Evolutionary conservation across 805 yeast genomes (phyloP).

Genomic region (Starmerella ratchasimensis): DNA sequence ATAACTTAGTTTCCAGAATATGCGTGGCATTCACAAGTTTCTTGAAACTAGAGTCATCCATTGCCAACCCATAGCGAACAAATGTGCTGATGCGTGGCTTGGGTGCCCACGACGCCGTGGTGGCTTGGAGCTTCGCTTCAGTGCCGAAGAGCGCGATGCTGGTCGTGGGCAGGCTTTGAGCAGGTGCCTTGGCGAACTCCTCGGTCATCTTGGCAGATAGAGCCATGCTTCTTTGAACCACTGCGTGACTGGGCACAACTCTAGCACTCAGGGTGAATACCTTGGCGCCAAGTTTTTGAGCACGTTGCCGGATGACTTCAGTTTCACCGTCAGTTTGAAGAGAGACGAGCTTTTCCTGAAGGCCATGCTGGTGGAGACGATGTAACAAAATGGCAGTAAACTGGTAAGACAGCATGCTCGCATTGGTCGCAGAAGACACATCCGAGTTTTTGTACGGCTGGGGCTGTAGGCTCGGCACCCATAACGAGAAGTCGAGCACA

Average conservation of each 20-base stretch:
- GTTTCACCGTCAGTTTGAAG: slow-evolving; percentile 29
- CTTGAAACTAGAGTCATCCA: slow-evolving; percentile 58
- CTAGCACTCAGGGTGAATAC: slow-evolving; percentile 40
- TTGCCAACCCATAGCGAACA: slow-evolving; percentile 28
- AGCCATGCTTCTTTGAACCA: slow-evolving; percentile 13
- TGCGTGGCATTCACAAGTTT: slow-evolving; percentile 51
- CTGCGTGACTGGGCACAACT: slow-evolving; percentile 34
- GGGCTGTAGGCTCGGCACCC: slow-evolving; percentile 42
- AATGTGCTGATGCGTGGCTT: slow-evolving; percentile 10
- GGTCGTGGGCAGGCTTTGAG: slow-evolving; percentile 21
- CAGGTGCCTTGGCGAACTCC: slow-evolving; percentile 11
- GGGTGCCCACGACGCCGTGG: neutral
- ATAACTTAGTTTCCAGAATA: slow-evolving; percentile 67
- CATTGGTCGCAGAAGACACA: slow-evolving; percentile 25
- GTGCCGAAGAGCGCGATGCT: slow-evolving; percentile 35
- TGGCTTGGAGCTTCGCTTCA: slow-evolving; percentile 24
- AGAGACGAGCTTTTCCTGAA: slow-evolving; percentile 34
- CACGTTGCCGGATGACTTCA: slow-evolving; percentile 39
- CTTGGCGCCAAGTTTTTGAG: slow-evolving; percentile 52
- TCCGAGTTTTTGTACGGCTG: slow-evolving; percentile 21
- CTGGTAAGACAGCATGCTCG: slow-evolving; percentile 34
- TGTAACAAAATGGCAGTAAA: slow-evolving; percentile 48
- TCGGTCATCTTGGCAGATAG: slow-evolving; percentile 16
- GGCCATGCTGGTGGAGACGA: slow-evolving; percentile 41
- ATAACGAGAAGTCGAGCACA: slow-evolving; percentile 51